These are phyloP conservation scores for Yamadazyma endophytica DNA, from an alignment of 805 yeast species.

Conservation along the genomic window DNA sequence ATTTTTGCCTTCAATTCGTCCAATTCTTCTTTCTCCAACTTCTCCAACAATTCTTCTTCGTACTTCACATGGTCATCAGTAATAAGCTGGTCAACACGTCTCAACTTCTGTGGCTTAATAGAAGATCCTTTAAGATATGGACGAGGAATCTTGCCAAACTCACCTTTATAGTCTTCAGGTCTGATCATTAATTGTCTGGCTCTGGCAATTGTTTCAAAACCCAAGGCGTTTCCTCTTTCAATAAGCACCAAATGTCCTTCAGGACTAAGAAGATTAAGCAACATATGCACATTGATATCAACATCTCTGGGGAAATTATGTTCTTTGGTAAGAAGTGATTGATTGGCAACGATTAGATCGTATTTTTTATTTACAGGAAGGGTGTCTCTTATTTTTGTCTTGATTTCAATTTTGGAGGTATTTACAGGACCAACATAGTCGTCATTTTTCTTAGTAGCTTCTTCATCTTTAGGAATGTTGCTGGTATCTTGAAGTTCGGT, in stretches of 20 bases:
- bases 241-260: conserved; percentile 74
- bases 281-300: conserved; percentile 59
- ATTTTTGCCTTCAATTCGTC: conserved; percentile 1
- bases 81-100: conserved; percentile 31
- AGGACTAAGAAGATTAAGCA: conserved; percentile 63
- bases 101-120: conserved; percentile 34
- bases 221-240: conserved; percentile 87
- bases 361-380: conserved; percentile 54
- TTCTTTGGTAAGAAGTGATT: conserved; percentile 62
- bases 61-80: conserved; percentile 30
- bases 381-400: conserved; percentile 52
- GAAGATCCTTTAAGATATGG: conserved; percentile 56
- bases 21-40: conserved; percentile 13
- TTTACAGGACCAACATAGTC: conserved; percentile 46
- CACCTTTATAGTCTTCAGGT: conserved; percentile 62
- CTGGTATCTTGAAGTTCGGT: neutral
- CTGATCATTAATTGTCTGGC: conserved; percentile 89
- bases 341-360: conserved; percentile 80
- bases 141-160: conserved; percentile 63
- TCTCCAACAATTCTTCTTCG: conserved; percentile 27
- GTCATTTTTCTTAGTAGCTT: conserved; percentile 9
- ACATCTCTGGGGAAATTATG: conserved; percentile 67
- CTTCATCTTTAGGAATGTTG: neutral
- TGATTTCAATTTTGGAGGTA: conserved; percentile 49
- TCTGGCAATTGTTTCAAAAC: conserved; percentile 83